These are phyloP conservation scores for Wickerhamomyces ciferrii DNA, from an alignment of 805 yeast genomes.

Conservation along the genomic window DNA sequence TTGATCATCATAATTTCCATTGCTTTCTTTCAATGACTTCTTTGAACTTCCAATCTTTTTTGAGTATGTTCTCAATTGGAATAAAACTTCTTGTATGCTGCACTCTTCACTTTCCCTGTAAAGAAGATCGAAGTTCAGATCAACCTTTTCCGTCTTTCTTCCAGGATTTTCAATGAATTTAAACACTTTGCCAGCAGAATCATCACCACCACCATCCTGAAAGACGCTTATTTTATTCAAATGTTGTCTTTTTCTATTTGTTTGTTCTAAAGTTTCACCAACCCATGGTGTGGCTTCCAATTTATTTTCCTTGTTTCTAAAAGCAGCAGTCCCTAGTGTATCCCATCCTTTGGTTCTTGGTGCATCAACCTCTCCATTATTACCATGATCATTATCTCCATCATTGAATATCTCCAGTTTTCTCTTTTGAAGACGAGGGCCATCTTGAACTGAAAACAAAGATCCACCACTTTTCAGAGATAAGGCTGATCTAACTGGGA, in stretches of 20 bases:
- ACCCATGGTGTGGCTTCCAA: constrained; percentile 52
- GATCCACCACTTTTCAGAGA: constrained; percentile 32
- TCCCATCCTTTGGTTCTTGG: constrained; percentile 34
- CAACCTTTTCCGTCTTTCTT: constrained; percentile 53
- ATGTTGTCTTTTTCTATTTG: constrained; percentile 13
- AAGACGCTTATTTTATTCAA: constrained; percentile 29
- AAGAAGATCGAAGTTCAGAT: constrained; percentile 54
- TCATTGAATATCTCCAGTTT: constrained; percentile 18
- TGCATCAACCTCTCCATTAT: constrained; percentile 6
- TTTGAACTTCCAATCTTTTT: no score
- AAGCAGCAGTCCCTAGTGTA: constrained; percentile 41
- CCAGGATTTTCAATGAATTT: constrained; percentile 52
- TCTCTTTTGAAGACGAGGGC: constrained; percentile 8
- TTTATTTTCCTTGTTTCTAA: constrained; percentile 61
- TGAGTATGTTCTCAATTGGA: not conserved
- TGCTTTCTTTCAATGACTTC: no score
- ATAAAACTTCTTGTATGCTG: constrained; percentile 62
- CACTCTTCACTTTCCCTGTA: constrained; percentile 45
- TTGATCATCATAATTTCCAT: no score
- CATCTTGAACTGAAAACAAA: constrained; percentile 9
- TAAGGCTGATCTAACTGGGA: constrained; percentile 28
- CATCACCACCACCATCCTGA: constrained; percentile 28
- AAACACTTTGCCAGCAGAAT: constrained; percentile 32
- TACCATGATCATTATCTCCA: constrained; percentile 7
- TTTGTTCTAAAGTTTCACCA: constrained; percentile 54